Evolutionary conservation across 805 yeast genomes (phyloP).

Genomic region (Candida chilensis): DNA sequence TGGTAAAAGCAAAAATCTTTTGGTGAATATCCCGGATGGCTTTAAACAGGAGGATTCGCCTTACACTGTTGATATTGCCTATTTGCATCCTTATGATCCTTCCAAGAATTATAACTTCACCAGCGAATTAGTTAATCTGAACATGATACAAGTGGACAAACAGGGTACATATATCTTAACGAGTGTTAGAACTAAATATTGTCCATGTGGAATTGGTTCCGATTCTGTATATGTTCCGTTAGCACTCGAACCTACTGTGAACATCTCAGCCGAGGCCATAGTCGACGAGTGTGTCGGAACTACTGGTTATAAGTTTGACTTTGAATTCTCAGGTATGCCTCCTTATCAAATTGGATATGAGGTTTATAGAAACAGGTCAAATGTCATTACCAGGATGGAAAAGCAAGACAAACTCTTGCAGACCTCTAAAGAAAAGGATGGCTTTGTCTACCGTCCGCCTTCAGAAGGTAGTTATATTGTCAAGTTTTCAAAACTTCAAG

Average conservation of each 20-base stretch:
- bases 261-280: conserved; percentile 46
- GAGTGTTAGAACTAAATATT: conserved; percentile 47
- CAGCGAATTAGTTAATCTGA: conserved; percentile 11
- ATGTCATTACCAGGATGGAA: conserved; percentile 14
- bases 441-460: conserved; percentile 63
- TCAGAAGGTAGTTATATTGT: conserved; percentile 77
- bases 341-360: conserved; percentile 67
- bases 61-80: conserved; percentile 23
- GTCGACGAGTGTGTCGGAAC: conserved; percentile 89
- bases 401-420: conserved; percentile 17
- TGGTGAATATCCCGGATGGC: conserved; percentile 12
- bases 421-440: conserved; percentile 12
- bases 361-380: conserved; percentile 36
- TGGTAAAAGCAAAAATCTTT: conserved; percentile 18
- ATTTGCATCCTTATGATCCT: conserved; percentile 14
- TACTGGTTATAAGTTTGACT: conserved; percentile 63
- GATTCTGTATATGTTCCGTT: conserved; percentile 36
- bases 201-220: conserved; percentile 63
- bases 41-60: conserved; percentile 35
- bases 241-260: conserved; percentile 29
- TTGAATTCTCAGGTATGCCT: conserved; percentile 70
- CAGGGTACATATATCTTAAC: conserved; percentile 64
- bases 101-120: conserved; percentile 9
- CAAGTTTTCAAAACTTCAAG: conserved; percentile 55
- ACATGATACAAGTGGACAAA: conserved; percentile 20